Percentiles rank a stretch among this genome's conserved stretches.
Conservation (phyloP, 1,284 basidiomycete species). For the Fistulinella cinereoalba region DNA sequence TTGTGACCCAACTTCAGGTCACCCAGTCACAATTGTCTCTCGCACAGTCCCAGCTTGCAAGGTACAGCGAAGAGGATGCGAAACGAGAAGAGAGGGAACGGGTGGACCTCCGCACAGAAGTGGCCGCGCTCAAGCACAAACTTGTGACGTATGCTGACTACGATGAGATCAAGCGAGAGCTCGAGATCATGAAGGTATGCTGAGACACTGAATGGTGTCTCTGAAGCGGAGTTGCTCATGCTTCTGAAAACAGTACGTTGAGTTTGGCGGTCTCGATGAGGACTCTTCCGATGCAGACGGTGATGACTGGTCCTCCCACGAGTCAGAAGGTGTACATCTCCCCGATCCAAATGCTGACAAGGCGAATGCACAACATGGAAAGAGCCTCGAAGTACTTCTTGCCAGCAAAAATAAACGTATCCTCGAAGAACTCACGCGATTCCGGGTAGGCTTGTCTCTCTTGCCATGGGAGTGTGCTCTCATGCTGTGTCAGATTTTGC, state of each 20-base stretch:
- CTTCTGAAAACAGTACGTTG: slow-evolving; percentile 68
- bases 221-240: background rate
- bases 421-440: slow-evolving; percentile 90
- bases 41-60: slow-evolving; percentile 20
- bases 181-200: slow-evolving; percentile 93
- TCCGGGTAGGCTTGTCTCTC: slow-evolving; percentile 57
- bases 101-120: slow-evolving; percentile 51
- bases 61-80: slow-evolving; percentile 14
- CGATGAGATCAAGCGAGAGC: slow-evolving; percentile 93
- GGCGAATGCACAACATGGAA: slow-evolving; percentile 69
- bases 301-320: slow-evolving; percentile 40
- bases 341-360: slow-evolving; percentile 88
- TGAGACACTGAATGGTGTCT: background rate
- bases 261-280: slow-evolving; percentile 84
- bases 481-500: slow-evolving; percentile 59
- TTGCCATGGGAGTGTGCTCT: background rate
- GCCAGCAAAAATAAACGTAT: slow-evolving; percentile 93
- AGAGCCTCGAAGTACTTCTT: slow-evolving; percentile 86
- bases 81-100: slow-evolving; percentile 20
- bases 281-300: slow-evolving; percentile 53
- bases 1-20: slow-evolving; percentile 17
- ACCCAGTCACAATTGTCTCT: slow-evolving; percentile 24
- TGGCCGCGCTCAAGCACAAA: slow-evolving; percentile 63
- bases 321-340: slow-evolving; percentile 49
- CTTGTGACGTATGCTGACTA: slow-evolving; percentile 81